These are phyloP conservation scores for Fusarium drepaniforme DNA, from an alignment of 2,329 filamentous ascomycete genomes.

Conservation along the genomic window DNA sequence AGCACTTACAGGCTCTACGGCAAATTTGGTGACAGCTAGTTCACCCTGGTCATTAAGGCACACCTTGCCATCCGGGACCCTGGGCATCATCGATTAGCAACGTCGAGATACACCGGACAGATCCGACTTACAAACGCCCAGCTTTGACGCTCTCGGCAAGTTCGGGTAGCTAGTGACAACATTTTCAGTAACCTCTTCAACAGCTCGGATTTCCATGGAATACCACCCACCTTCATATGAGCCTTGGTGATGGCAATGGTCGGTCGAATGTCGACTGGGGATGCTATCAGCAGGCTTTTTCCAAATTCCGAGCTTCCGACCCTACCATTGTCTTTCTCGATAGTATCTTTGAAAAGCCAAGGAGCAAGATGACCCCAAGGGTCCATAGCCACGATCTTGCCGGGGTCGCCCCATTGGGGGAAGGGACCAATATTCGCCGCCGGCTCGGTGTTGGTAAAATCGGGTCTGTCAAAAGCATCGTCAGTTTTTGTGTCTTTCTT, in stretches of 20 bases:
- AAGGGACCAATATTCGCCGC: slow-evolving; percentile 91
- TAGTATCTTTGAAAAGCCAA: slow-evolving; percentile 84
- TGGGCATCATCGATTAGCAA: slow-evolving; percentile 42
- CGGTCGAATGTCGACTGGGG: slow-evolving; percentile 81
- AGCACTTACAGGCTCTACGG: slow-evolving; percentile 85
- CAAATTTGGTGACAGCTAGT: slow-evolving; percentile 94
- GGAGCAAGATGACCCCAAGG: slow-evolving; percentile 90
- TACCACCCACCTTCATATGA: slow-evolving; percentile 78
- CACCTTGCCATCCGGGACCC: slow-evolving; percentile 84
- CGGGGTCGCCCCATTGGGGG: slow-evolving; percentile 87
- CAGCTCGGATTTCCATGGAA: not conserved
- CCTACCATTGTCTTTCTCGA: slow-evolving; percentile 77
- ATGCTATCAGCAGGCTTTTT: slow-evolving; percentile 13
- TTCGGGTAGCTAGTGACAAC: slow-evolving; percentile 75
- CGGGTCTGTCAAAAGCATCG: slow-evolving; percentile 55
- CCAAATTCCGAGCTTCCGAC: not conserved
- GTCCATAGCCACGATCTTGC: slow-evolving; percentile 98
- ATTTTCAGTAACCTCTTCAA: slow-evolving; percentile 16
- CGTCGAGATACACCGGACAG: slow-evolving; percentile 67
- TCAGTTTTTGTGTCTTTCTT: slow-evolving; percentile 9
- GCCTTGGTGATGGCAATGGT: slow-evolving; percentile 94
- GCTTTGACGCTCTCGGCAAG: slow-evolving; percentile 87
- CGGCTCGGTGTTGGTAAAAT: slow-evolving; percentile 84
- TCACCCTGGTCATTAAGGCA: slow-evolving; percentile 89
- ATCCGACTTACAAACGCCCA: slow-evolving; percentile 76